These are phyloP conservation scores for Cyberlindnera americana DNA, from an alignment of 805 yeast genomes.

Conservation along the genomic window DNA sequence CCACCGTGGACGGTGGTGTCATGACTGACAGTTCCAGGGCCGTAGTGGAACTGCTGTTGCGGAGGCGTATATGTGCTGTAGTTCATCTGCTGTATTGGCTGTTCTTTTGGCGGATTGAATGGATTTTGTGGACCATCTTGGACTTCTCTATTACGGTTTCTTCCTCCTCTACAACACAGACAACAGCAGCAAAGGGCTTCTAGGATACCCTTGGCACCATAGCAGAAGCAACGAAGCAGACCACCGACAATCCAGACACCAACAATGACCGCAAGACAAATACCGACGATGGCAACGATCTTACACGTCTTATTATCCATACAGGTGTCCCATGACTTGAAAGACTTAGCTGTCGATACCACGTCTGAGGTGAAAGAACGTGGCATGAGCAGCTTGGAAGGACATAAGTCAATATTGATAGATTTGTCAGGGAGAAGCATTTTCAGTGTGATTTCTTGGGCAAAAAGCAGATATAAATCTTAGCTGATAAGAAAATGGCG, in stretches of 20 bases:
- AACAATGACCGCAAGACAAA: conserved; percentile 52
- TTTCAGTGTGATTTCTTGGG: neutral
- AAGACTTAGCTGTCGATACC: conserved; percentile 39
- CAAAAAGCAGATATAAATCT: too few relatives aligned
- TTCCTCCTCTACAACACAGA: conserved; percentile 24
- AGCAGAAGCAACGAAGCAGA: conserved; percentile 52
- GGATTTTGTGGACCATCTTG: conserved; percentile 13
- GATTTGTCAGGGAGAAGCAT: conserved; percentile 14
- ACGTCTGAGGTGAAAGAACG: conserved; percentile 22
- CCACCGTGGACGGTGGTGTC: conserved; percentile 9
- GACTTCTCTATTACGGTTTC: conserved; percentile 6
- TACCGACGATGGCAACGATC: conserved; percentile 71
- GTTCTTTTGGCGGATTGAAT: conserved; percentile 18
- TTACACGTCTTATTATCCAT: conserved; percentile 77
- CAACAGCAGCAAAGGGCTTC: conserved; percentile 54
- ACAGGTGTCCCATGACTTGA: conserved; percentile 71
- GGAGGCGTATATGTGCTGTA: conserved; percentile 6
- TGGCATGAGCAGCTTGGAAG: conserved; percentile 13
- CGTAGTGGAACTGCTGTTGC: conserved; percentile 13
- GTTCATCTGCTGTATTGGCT: conserved; percentile 7
- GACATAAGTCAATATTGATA: conserved; percentile 10
- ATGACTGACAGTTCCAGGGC: conserved; percentile 20
- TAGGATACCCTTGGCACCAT: conserved; percentile 50
- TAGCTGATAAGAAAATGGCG: too few relatives aligned
- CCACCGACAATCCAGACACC: conserved; percentile 54